A percentile compares a stretch with the other conserved stretches of the same genome.
These are phyloP conservation scores for Suillus spraguei DNA, from an alignment of 768 basidiomycete genomes.

Conservation along the genomic window DNA sequence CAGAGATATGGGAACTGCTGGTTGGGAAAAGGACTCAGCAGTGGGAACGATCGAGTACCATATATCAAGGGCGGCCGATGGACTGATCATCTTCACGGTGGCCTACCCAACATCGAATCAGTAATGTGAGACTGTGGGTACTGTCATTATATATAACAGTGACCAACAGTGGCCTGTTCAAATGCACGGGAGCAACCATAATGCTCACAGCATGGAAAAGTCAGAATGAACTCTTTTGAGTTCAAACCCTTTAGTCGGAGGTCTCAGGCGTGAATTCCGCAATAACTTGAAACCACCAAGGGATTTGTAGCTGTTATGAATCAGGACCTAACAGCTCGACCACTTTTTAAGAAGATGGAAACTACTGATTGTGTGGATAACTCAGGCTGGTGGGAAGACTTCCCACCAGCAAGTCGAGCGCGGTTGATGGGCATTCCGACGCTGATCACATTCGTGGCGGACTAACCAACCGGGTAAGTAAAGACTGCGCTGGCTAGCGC, in stretches of 20 bases:
- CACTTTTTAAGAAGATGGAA: too few species aligned
- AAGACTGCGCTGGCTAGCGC: neutral
- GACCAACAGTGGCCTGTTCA: too few species aligned
- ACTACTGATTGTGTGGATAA: neutral
- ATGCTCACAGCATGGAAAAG: too few species aligned
- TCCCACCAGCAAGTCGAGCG: neutral
- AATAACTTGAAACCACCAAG: too few species aligned
- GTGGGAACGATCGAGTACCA: neutral
- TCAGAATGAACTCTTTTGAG: too few species aligned
- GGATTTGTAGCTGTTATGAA: neutral
- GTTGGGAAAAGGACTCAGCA: neutral
- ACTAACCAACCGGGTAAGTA: neutral
- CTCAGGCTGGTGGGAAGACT: neutral
- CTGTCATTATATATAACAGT: too few species aligned
- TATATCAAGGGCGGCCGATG: neutral
- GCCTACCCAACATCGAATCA: too few species aligned
- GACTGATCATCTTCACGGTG: neutral
- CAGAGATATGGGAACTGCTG: neutral
- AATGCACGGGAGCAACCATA: too few species aligned
- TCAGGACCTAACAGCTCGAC: neutral
- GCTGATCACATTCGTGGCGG: neutral
- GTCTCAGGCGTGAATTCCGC: too few species aligned
- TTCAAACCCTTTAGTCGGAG: too few species aligned
- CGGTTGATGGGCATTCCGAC: neutral
- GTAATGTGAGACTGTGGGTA: too few species aligned